phyloP scores from a whole-genome alignment of 164 flowering plant genomes.

The Vitis vinifera region ASM3070453v1 NC_081810.1:3580001-3580500 shows the following conservation, averaged over 20 bases:
- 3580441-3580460: too few relatives aligned
- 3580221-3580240: slow-evolving; percentile 92
- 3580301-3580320: background rate
- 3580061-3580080: too few relatives aligned
- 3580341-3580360: too few relatives aligned
- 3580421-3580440: too few relatives aligned
- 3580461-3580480: too few relatives aligned
- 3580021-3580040: too few relatives aligned
- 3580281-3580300: background rate
- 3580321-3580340: background rate
- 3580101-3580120: slow-evolving; percentile 6
- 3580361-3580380: too few relatives aligned
- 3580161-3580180: slow-evolving; percentile 97
- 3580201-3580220: slow-evolving; percentile 95
- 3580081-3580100: background rate
- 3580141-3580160: slow-evolving; percentile 67
- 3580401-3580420: too few relatives aligned
- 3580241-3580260: slow-evolving; percentile 58
- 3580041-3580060: too few relatives aligned
- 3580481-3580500: too few relatives aligned
- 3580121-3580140: slow-evolving; percentile 26
- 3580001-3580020: too few relatives aligned
- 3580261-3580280: slow-evolving; percentile 4
- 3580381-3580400: too few relatives aligned
- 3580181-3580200: slow-evolving; percentile 90